These are phyloP conservation scores for Verticillium nubilum DNA, from an alignment of 2,329 filamentous ascomycete genomes.

Conservation along the genomic window DNA sequence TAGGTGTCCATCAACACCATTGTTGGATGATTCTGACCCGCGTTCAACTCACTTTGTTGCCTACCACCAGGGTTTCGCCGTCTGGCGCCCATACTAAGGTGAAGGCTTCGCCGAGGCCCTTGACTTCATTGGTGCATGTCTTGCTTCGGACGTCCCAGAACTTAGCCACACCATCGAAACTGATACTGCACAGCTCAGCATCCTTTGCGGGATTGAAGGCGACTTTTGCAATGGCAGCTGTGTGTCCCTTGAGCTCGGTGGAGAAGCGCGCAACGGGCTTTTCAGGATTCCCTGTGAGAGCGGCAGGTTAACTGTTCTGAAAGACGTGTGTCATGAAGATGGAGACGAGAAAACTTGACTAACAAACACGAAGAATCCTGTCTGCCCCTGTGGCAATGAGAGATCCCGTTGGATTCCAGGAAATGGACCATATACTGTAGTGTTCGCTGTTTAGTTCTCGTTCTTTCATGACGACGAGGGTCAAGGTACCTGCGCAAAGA, in stretches of 20 bases:
- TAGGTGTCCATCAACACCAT: background rate
- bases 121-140: conserved; percentile 63
- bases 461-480: conserved; percentile 10
- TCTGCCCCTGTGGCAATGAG: conserved; percentile 80
- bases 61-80: conserved; percentile 64
- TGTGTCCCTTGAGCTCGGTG: conserved; percentile 67
- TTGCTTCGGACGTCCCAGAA: conserved; percentile 79
- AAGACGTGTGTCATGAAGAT: background rate
- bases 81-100: conserved; percentile 70
- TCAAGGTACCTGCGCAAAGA: background rate
- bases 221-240: conserved; percentile 64
- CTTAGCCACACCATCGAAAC: conserved; percentile 66
- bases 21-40: background rate
- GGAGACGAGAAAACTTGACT: conserved; percentile 21
- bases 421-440: conserved; percentile 66
- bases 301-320: background rate
- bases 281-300: conserved; percentile 62
- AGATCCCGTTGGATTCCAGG: conserved; percentile 83
- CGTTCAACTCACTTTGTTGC: conserved; percentile 56
- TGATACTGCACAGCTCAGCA: conserved; percentile 70
- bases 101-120: conserved; percentile 60
- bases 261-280: conserved; percentile 67
- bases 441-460: conserved; percentile 16
- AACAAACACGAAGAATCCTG: conserved; percentile 67
- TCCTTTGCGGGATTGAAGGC: conserved; percentile 75